phyloP scores from a whole-genome alignment of 164 flowering plant species.

The Macadamia integrifolia region DNA sequence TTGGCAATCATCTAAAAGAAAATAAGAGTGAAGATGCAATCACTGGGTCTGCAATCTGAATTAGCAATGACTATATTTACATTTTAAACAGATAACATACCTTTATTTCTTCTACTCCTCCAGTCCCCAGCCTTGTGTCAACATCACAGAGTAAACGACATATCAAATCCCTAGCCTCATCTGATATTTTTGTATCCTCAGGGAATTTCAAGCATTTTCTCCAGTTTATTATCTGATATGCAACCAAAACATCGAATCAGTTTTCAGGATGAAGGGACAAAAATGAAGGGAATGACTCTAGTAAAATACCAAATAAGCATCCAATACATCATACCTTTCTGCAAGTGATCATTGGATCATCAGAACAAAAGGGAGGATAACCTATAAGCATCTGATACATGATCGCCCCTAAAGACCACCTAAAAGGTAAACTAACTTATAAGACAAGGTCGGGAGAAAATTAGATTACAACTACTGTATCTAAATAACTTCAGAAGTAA shows the following conservation, averaged over 20 bases:
- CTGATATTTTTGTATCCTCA: constrained; percentile 74
- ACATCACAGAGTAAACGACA: constrained; percentile 78
- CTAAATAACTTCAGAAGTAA: constrained; percentile 1
- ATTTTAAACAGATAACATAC: constrained; percentile 21
- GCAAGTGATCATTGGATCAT: constrained; percentile 80
- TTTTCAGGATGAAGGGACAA: constrained; percentile 2
- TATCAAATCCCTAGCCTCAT: constrained; percentile 74
- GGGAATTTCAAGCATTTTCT: constrained; percentile 83
- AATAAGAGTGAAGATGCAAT: background rate
- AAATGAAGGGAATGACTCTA: background rate
- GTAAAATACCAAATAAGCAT: background rate
- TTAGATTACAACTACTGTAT: too few species aligned
- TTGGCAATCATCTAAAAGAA: background rate
- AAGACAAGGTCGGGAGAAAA: too few species aligned
- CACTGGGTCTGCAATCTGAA: too few species aligned
- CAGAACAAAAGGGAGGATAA: constrained; percentile 90
- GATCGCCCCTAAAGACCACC: constrained; percentile 94
- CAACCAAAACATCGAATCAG: constrained; percentile 12
- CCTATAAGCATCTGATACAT: constrained; percentile 91
- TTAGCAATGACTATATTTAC: background rate
- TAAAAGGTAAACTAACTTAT: constrained; percentile 1
- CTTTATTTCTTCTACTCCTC: constrained; percentile 88
- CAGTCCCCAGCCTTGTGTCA: constrained; percentile 70
- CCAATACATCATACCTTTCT: constrained; percentile 53
- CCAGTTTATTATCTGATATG: constrained; percentile 79